Evolutionary conservation across 768 basidiomycete species (phyloP).

Genomic region (Serendipita sp.): DNA sequence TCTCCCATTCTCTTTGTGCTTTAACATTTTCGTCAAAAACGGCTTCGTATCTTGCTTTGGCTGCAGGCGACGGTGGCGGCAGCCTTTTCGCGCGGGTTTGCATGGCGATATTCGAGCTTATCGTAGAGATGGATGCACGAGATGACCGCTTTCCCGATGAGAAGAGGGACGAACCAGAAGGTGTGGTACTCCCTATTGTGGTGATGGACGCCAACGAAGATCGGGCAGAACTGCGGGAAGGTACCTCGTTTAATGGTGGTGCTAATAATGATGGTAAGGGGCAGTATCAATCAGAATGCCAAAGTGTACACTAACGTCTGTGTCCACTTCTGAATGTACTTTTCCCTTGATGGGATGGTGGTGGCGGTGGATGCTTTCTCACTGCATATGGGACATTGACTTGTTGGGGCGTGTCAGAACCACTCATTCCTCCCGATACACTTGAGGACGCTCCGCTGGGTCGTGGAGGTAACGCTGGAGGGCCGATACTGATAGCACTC

Average conservation of each 20-base stretch:
- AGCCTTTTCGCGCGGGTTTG: slow-evolving; percentile 16
- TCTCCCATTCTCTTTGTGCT: slow-evolving; percentile 24
- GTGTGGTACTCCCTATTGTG: slow-evolving; percentile 11
- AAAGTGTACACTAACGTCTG: not conserved
- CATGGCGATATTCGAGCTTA: not conserved
- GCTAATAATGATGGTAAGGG: slow-evolving; percentile 5
- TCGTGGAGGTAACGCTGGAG: slow-evolving; percentile 6
- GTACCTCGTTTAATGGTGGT: not conserved
- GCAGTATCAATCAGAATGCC: not conserved
- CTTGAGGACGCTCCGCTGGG: slow-evolving; percentile 8
- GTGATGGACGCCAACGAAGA: slow-evolving; percentile 19
- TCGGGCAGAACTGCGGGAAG: slow-evolving; percentile 13
- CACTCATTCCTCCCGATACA: slow-evolving; percentile 5
- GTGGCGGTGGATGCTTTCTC: slow-evolving; percentile 25
- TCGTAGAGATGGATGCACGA: not conserved
- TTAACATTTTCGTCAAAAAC: slow-evolving; percentile 48
- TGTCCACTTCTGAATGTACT: not conserved
- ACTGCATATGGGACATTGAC: slow-evolving; percentile 20
- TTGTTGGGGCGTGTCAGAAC: slow-evolving; percentile 14
- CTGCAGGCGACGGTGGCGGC: slow-evolving; percentile 45
- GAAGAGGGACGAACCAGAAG: not conserved
- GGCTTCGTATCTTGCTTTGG: slow-evolving; percentile 47
- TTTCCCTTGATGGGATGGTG: not conserved
- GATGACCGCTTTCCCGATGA: not conserved
- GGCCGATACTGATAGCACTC: slow-evolving; percentile 13